Percentiles rank a stretch among this genome's conserved stretches.
Conservation (phyloP, 495 filamentous ascomycete species). For the Annulohypoxylon stygium region DNA sequence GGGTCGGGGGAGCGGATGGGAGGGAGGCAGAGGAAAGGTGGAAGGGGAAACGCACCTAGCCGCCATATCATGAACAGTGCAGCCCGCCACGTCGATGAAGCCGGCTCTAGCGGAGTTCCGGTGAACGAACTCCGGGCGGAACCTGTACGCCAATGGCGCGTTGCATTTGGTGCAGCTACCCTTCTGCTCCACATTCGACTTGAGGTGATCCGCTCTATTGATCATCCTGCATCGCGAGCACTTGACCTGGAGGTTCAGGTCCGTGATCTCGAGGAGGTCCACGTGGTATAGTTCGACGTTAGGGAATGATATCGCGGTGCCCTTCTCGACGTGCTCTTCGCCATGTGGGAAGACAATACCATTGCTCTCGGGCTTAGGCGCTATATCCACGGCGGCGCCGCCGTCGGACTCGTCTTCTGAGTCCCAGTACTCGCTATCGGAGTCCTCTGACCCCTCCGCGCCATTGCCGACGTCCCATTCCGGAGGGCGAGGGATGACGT, state of each 20-base stretch:
- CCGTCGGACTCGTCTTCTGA: constrained; percentile 59
- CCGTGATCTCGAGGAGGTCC: constrained; percentile 79
- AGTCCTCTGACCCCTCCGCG: constrained; percentile 61
- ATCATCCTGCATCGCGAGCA: constrained; percentile 87
- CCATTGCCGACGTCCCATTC: constrained; percentile 75
- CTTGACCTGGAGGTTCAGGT: constrained; percentile 79
- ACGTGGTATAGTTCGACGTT: constrained; percentile 84
- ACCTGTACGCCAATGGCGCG: constrained; percentile 73
- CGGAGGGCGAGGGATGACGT: constrained; percentile 82
- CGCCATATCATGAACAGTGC: constrained; percentile 82
- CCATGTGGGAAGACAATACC: constrained; percentile 55
- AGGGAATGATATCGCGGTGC: constrained; percentile 86
- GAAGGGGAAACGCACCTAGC: constrained; percentile 68
- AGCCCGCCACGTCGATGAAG: constrained; percentile 85
- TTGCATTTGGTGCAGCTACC: constrained; percentile 83
- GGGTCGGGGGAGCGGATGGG: background rate
- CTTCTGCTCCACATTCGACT: constrained; percentile 56
- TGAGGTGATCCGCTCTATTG: constrained; percentile 78
- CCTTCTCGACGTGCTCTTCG: constrained; percentile 65
- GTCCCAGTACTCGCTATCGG: constrained; percentile 49
- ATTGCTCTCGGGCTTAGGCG: constrained; percentile 40
- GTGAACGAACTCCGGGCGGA: constrained; percentile 82
- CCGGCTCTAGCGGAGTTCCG: constrained; percentile 80
- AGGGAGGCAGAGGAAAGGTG: constrained; percentile 9
- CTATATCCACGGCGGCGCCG: constrained; percentile 53